Conservation (phyloP, 805 yeast genomes). For the Limtongozyma cylindracea region DNA sequence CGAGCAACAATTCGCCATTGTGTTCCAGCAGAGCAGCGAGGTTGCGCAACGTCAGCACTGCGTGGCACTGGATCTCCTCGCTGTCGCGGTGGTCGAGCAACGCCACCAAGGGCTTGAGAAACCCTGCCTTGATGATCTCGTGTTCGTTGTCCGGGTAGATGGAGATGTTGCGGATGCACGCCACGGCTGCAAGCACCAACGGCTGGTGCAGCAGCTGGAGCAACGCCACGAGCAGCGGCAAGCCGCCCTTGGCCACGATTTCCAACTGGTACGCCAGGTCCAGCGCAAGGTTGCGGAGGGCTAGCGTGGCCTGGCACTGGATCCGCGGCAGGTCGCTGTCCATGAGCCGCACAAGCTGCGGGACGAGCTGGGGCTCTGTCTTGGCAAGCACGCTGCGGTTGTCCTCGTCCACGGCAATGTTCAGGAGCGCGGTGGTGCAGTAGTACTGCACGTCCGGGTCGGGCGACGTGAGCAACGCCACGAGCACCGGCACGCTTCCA, state of each 20-base stretch:
- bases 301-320: slow-evolving; percentile 95
- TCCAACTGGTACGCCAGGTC: slow-evolving; percentile 92
- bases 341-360: slow-evolving; percentile 76
- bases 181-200: slow-evolving; percentile 85
- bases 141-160: slow-evolving; percentile 94
- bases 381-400: slow-evolving; percentile 75
- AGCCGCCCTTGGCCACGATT: slow-evolving; percentile 86
- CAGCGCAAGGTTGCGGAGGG: slow-evolving; percentile 84
- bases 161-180: slow-evolving; percentile 91
- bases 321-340: slow-evolving; percentile 84
- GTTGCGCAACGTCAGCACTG: slow-evolving; percentile 86
- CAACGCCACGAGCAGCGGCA: slow-evolving; percentile 77
- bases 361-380: slow-evolving; percentile 79
- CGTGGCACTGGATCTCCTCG: slow-evolving; percentile 96
- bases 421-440: slow-evolving; percentile 91
- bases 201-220: slow-evolving; percentile 82
- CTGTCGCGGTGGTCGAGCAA: slow-evolving; percentile 66
- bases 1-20: slow-evolving; percentile 74
- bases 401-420: slow-evolving; percentile 88
- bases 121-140: slow-evolving; percentile 89
- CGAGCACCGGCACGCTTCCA: slow-evolving; percentile 93
- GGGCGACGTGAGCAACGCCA: slow-evolving; percentile 55
- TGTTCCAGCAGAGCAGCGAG: slow-evolving; percentile 90
- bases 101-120: slow-evolving; percentile 71
- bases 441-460: slow-evolving; percentile 97